phyloP scores from a whole-genome alignment of 495 filamentous ascomycete species.

The Penicillium desertorum region DNA sequence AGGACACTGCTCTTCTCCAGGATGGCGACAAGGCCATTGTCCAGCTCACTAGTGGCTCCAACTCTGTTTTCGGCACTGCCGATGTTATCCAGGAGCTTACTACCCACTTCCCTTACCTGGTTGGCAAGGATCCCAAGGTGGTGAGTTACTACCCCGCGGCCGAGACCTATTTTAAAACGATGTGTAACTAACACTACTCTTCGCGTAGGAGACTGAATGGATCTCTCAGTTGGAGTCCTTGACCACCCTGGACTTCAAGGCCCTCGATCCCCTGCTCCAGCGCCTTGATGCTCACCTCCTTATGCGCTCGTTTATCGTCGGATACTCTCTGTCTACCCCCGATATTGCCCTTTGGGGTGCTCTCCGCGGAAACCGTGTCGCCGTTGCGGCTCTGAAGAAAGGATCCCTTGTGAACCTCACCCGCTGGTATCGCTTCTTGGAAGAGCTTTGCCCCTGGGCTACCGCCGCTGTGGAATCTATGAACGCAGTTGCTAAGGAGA shows the following conservation, averaged over 20 bases:
- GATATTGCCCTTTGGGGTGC: conserved; percentile 85
- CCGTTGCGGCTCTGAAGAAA: conserved; percentile 74
- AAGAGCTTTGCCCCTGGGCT: conserved; percentile 70
- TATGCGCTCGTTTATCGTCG: conserved; percentile 81
- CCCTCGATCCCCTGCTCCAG: conserved; percentile 69
- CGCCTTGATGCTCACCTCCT: conserved; percentile 83
- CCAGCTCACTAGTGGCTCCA: conserved; percentile 36
- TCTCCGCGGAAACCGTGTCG: conserved; percentile 82
- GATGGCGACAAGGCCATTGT: conserved; percentile 45
- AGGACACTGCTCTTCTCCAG: conserved; percentile 47
- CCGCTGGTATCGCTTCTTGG: conserved; percentile 87
- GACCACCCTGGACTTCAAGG: conserved; percentile 69
- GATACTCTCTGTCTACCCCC: conserved; percentile 73
- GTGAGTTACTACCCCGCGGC: conserved; percentile 27
- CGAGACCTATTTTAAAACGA: neutral
- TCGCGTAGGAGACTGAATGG: conserved; percentile 56
- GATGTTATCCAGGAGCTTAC: conserved; percentile 42
- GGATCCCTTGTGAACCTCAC: conserved; percentile 73
- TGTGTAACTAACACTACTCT: conserved; percentile 4
- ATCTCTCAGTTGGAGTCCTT: conserved; percentile 52
- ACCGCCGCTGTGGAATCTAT: conserved; percentile 53
- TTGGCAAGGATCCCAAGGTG: conserved; percentile 46
- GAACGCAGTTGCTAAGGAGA: conserved; percentile 58
- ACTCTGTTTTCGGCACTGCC: conserved; percentile 38
- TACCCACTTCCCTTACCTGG: conserved; percentile 43